Evolutionary conservation across 2,329 filamentous ascomycete genomes (phyloP), one percentile per base, ranked within the genome.

Genomic region (Cryphonectria parasitica): DNA sequence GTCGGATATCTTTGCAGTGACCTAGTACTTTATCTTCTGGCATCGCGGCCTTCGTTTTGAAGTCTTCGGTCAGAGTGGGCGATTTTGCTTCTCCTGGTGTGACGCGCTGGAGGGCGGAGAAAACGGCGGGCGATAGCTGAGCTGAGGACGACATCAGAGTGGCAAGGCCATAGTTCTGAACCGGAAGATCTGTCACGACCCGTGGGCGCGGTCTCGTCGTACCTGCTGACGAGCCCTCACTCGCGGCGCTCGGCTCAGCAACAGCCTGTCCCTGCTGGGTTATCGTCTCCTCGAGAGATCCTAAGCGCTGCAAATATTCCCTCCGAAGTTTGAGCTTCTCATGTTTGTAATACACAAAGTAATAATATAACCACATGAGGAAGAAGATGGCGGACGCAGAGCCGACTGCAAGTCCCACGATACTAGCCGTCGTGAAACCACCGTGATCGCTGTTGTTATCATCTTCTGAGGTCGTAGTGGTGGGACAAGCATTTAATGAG

Each of bases 361-460:
- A 64, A 13, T 64, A 64, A 19, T 22, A 52, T 25, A 68, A 19
- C 34, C 22, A 36, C 45, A 58, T 43, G 36, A 56, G 13, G 3
- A 68, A 11, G 93, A 97, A 78, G 93, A 93, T 71, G 94, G 91
- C 84, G 96, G 95, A 85, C 88, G 94, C 77, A 93, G 91, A 79
- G 91, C 92, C 43, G 93, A 97, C 83, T 94, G 91, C 82, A 97
- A 97, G 79, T 93, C 93, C 45, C 96, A 97, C 83, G n/a, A 41
- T 54, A 7, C 45, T 56, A 6, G 67, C 67, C 17, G 34, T 39
- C 39, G 60, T 41, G 60, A 64, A 64, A n/a, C 41, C 56, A 28
- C 64, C 64, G 19, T 66, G 64, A n/a, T 4, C 19, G 6, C 41
- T 17, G 31, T 39, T 25, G 49, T 8, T 36, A 8, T 19, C 11